A percentile compares a stretch with the other conserved stretches of the same genome.
Evolutionary conservation across 2,329 filamentous ascomycete genomes (phyloP).

Genomic region (Byssochlamys sp.): DNA sequence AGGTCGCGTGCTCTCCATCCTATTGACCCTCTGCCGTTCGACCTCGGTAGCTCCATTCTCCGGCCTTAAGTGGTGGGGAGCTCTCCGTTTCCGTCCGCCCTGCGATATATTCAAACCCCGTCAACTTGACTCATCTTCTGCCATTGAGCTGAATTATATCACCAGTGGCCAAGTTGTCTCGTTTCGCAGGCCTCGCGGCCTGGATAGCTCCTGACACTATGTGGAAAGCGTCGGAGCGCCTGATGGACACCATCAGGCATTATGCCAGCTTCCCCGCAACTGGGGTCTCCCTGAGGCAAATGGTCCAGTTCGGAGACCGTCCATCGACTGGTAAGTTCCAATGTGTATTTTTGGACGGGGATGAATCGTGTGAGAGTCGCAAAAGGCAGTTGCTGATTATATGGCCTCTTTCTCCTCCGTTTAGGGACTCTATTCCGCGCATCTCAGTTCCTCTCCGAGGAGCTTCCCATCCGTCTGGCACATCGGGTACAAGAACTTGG

Average conservation of each 20-base stretch:
- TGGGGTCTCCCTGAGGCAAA: conserved; percentile 89
- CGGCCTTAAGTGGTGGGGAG: conserved; percentile 5
- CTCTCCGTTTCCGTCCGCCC: conserved; percentile 11
- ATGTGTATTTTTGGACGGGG: neutral
- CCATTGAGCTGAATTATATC: neutral
- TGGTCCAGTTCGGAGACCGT: conserved; percentile 96
- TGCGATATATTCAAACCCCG: neutral
- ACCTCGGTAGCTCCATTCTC: conserved; percentile 9
- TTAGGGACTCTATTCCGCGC: conserved; percentile 89
- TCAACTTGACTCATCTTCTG: neutral
- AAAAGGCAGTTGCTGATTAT: neutral
- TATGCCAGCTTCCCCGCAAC: conserved; percentile 96
- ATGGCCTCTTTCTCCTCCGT: conserved; percentile 1
- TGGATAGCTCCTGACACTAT: conserved; percentile 41
- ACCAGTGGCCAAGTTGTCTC: neutral
- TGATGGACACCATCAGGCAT: conserved; percentile 96
- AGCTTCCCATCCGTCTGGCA: conserved; percentile 89
- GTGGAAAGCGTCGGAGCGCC: conserved; percentile 82
- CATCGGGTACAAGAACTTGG: conserved; percentile 92
- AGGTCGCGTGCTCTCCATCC: neutral
- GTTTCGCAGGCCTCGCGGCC: conserved; percentile 2
- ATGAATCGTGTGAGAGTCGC: neutral
- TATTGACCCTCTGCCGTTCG: neutral
- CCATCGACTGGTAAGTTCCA: conserved; percentile 66
- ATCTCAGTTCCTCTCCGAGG: conserved; percentile 95